These are phyloP conservation scores for Sporothrix phasma DNA, from an alignment of 2,329 filamentous ascomycete species.

Conservation along the genomic window DNA sequence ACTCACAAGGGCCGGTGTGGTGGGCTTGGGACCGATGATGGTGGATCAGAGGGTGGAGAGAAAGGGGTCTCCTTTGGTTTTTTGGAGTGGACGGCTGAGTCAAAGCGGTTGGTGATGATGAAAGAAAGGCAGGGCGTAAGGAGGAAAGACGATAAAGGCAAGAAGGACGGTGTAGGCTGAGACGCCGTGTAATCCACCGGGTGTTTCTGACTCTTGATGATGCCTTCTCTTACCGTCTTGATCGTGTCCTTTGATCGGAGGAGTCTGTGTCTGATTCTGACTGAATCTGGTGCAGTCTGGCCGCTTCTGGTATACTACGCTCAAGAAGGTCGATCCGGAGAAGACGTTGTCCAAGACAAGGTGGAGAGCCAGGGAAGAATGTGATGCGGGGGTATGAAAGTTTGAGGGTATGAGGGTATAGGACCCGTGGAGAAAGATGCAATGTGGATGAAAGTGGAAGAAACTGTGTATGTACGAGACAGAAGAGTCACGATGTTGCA, in stretches of 20 bases:
- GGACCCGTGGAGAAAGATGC: neutral
- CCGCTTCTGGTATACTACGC: neutral
- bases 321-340: neutral
- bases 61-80: neutral
- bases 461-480: neutral
- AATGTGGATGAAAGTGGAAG: neutral
- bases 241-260: neutral
- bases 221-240: neutral
- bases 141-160: neutral
- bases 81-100: neutral
- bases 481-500: neutral
- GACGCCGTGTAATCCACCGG: constrained; percentile 4
- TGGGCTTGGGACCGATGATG: neutral
- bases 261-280: neutral
- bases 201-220: constrained; percentile 7
- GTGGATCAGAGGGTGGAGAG: neutral
- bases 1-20: neutral
- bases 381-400: neutral
- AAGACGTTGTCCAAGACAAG: neutral
- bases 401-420: too few relatives aligned
- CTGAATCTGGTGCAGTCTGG: neutral
- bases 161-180: neutral
- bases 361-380: neutral
- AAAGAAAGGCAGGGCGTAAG: neutral
- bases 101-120: neutral